Percentiles rank a stretch among this genome's conserved stretches.
These are phyloP conservation scores for Hymenoscyphus infarciens DNA, from an alignment of 2,329 filamentous ascomycete genomes.

Conservation along the genomic window DNA sequence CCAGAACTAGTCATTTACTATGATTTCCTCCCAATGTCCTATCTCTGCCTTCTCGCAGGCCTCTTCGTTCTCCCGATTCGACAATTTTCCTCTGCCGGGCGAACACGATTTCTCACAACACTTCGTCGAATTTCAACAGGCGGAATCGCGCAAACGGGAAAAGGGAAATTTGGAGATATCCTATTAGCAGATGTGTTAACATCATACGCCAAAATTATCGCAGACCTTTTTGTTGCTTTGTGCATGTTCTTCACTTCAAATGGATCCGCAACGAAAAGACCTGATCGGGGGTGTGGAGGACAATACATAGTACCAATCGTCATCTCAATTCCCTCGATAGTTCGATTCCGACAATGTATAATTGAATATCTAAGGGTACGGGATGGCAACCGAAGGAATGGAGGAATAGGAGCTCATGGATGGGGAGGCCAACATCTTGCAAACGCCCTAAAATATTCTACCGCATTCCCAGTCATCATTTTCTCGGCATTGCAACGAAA, in stretches of 20 bases:
- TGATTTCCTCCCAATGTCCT: constrained; percentile 82
- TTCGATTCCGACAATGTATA: constrained; percentile 86
- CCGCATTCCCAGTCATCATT: constrained; percentile 86
- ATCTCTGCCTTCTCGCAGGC: constrained; percentile 68
- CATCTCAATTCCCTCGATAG: constrained; percentile 76
- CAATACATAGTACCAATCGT: constrained; percentile 77
- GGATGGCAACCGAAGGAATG: constrained; percentile 48
- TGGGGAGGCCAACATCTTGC: constrained; percentile 86
- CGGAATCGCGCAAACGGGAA: constrained; percentile 77
- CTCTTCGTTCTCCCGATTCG: constrained; percentile 72
- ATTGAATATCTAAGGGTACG: constrained; percentile 78
- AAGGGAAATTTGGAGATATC: constrained; percentile 94
- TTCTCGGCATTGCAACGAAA: constrained; percentile 70
- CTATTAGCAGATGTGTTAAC: constrained; percentile 91
- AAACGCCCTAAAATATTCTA: constrained; percentile 94
- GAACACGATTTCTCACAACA: constrained; percentile 70
- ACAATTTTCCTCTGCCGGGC: constrained; percentile 64
- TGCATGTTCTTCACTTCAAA: constrained; percentile 84
- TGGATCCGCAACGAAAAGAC: constrained; percentile 72
- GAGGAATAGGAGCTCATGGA: constrained; percentile 47
- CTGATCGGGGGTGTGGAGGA: constrained; percentile 79
- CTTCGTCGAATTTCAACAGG: constrained; percentile 78
- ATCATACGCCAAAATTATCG: constrained; percentile 88
- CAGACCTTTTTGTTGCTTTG: constrained; percentile 80
- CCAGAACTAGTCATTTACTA: constrained; percentile 68